Base-by-base conservation (phyloP, 768 basidiomycete species). In the Psilocybe azurescens region DNA sequence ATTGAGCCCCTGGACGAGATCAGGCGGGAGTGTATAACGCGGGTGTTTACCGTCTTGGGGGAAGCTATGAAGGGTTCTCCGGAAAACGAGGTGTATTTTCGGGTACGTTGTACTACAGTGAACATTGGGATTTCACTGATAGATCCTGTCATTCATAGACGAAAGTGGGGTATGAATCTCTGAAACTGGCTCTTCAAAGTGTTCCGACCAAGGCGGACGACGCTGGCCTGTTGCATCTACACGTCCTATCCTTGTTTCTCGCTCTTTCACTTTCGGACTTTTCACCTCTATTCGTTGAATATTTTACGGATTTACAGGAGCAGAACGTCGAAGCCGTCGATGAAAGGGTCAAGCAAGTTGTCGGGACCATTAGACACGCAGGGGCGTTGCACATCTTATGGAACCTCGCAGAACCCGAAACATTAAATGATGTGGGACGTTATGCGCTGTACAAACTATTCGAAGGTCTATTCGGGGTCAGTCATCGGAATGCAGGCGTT, bases 401-500 rank as follows among this genome's bases (percentile, higher is more conserved):
- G 81, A 77, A 81, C 11, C 72, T 84, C 18, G 71, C 39, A 1
- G 38, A 44, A 7, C 36, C 50, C 10, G 39, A 36, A 72, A 61
- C 41, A 8, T 46, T 49, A 11, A 53, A 59, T 20, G 49, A 63
- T 24, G 41, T 58, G 55, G 67, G 62, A 9, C 83, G 87, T 10
- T 84, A 86, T 60, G 78, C 80, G 20, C 71, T 87, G 7, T 83
- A 83, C 71, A 89, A 83, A 67, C 72, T 90, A 10, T 74, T 92
- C 55, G 93, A 93, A 61, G 77, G 83, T 3, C 77, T 94, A 2
- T 81, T 85, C 4, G 77, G 77, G 6, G 77, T 81, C 32, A 86
- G 80, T 60, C 93, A 93, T 72, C 79, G 88, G 38, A 94, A 94
- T 68, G 86, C 86, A 20, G 89, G 86, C 9, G 75, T 90, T 9